Base-by-base conservation (phyloP, 2,329 filamentous ascomycete species). In the Trichocomaceae sp. region DNA sequence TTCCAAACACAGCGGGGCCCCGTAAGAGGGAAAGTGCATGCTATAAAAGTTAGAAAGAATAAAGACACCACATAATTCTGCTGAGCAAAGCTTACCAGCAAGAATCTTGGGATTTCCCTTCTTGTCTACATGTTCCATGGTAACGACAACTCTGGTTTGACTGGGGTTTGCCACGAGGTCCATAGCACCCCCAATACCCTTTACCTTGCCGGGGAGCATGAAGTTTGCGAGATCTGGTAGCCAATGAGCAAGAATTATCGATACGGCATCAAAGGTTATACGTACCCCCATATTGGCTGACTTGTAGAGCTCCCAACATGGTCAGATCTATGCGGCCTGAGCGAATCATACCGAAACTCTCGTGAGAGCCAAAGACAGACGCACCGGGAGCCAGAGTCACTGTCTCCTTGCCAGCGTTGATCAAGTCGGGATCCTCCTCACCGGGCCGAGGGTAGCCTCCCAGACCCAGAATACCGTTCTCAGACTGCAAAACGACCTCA, bases 341-440 rank as follows among this genome's bases (percentile, higher is more conserved):
- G 44, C 89, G 83, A 64, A 95, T 95, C 89, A 93, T 93, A 65
- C 82, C 84, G 68, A 95, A 95, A 7, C 86, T 90, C 73, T 93
- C 89, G 61, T 87, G 81, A 23, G 83, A 87, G 67, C 89, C 88
- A 65, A 93, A 95, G 17, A 84, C 84, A 0, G 85, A 83, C 1
- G 87, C 88, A 9, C 89, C 89, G 0, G 84, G 83, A 0, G 87
- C 75, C 2, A 93, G 79, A 2, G 88, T 93, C 1, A 91, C 87
- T 1, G 88, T 95, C 72, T 95, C 88, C 70, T 95, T 95, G 59
- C 89, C 89, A 0, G 89, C 89, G 66, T 93, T 95, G 75, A 93
- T 86, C 58, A 91, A 81, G 62, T 92, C 88, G 8, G 86, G 76
- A 65, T 93, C 89, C 59, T 87, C 77, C 12, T 83, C 84, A 57